Evolutionary conservation across 495 filamentous ascomycete genomes (phyloP).

Genomic region (Halenospora varia): DNA sequence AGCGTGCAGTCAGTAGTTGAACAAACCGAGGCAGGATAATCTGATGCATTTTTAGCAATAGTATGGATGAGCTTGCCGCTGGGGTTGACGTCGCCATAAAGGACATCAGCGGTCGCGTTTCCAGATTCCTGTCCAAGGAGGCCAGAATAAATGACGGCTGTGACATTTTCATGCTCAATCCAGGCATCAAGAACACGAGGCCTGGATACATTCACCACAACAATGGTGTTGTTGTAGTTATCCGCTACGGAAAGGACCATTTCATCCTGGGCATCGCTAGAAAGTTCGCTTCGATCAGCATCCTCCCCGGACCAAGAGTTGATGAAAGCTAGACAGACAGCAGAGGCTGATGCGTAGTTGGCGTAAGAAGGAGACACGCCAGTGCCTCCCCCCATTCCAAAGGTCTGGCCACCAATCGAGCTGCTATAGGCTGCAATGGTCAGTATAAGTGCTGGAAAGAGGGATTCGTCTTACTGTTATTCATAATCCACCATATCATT

Average conservation of each 20-base stretch:
- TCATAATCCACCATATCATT: not conserved
- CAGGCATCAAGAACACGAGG: not conserved
- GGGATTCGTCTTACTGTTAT: not conserved
- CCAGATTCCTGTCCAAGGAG: slow-evolving; percentile 87
- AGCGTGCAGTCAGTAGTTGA: slow-evolving; percentile 68
- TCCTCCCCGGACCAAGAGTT: slow-evolving; percentile 8
- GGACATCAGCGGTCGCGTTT: slow-evolving; percentile 77
- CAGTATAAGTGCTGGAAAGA: not conserved
- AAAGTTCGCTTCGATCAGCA: slow-evolving; percentile 2
- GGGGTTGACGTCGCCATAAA: slow-evolving; percentile 85
- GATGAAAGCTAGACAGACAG: slow-evolving; percentile 1
- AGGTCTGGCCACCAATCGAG: not conserved
- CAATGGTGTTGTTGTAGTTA: slow-evolving; percentile 12
- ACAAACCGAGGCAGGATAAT: slow-evolving; percentile 60
- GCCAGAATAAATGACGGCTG: slow-evolving; percentile 72
- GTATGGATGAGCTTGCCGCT: slow-evolving; percentile 82
- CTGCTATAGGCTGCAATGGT: not conserved
- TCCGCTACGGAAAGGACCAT: slow-evolving; percentile 2
- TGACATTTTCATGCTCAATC: slow-evolving; percentile 4
- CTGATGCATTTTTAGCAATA: slow-evolving; percentile 66
- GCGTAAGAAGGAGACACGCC: not conserved
- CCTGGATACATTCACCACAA: not conserved
- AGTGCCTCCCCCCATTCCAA: not conserved
- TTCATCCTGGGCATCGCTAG: not conserved
- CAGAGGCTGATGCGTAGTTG: not conserved